phyloP scores from a whole-genome alignment of 192 early-diverging fungal species.

The Chytriomyces confervae region DNA sequence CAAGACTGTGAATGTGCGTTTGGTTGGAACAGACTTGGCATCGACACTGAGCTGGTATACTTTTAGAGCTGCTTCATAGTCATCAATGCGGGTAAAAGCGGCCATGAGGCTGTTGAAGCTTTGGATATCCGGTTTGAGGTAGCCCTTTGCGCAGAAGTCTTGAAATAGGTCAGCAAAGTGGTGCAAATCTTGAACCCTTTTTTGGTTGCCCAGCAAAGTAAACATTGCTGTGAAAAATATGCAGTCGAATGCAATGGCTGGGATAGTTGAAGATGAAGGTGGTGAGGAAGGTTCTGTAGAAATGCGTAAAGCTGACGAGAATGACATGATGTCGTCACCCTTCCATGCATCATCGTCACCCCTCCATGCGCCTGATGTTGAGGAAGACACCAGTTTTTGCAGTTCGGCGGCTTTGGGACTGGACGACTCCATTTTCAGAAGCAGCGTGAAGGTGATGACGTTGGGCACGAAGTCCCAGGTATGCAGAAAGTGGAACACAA shows the following conservation, averaged over 20 bases:
- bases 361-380: not conserved
- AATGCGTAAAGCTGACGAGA: no score
- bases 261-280: not conserved
- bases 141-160: not conserved
- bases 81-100: not conserved
- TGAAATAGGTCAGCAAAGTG: conserved; percentile 9
- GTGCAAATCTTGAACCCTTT: not conserved
- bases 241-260: not conserved
- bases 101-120: conserved; percentile 19
- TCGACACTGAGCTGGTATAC: not conserved
- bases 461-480: conserved; percentile 1
- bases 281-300: conserved; percentile 2
- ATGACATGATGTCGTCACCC: no score
- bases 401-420: not conserved
- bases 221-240: conserved; percentile 18
- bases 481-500: conserved; percentile 17
- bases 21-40: no score
- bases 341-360: no score
- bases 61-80: not conserved
- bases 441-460: conserved; percentile 18
- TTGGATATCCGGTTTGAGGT: not conserved
- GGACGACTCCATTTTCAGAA: conserved; percentile 15
- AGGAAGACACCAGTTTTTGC: not conserved
- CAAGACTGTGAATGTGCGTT: not conserved
- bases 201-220: not conserved